These are phyloP conservation scores for Candida anglica DNA, from an alignment of 805 yeast species.

Conservation along the genomic window DNA sequence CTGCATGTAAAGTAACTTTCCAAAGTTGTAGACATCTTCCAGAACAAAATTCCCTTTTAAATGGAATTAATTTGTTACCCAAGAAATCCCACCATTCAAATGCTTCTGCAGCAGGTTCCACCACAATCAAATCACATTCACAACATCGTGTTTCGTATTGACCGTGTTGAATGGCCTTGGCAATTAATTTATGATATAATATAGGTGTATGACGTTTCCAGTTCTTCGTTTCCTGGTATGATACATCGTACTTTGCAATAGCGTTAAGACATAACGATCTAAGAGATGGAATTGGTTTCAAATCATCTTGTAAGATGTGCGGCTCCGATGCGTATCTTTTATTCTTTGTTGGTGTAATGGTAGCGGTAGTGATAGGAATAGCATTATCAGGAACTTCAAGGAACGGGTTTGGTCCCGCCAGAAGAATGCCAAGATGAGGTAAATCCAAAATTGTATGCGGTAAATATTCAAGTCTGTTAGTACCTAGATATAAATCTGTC, in stretches of 20 bases:
- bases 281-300: conserved; percentile 38
- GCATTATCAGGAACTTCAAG: conserved; percentile 23
- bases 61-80: conserved; percentile 46
- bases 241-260: conserved; percentile 49
- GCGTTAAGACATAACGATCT: conserved; percentile 44
- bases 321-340: conserved; percentile 23
- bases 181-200: conserved; percentile 41
- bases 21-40: conserved; percentile 40
- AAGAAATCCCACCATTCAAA: conserved; percentile 68
- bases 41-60: conserved; percentile 53
- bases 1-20: conserved; percentile 4
- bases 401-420: conserved; percentile 55
- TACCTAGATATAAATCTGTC: conserved; percentile 48
- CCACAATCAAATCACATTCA: conserved; percentile 42
- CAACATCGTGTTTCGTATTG: conserved; percentile 50
- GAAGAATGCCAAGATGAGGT: conserved; percentile 37
- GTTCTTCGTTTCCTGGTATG: conserved; percentile 47
- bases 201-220: conserved; percentile 52
- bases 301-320: conserved; percentile 13
- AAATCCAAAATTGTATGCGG: conserved; percentile 53
- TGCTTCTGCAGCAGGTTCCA: conserved; percentile 56
- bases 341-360: conserved; percentile 23
- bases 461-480: conserved; percentile 46
- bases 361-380: conserved; percentile 8
- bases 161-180: conserved; percentile 51